Base-by-base conservation (phyloP, 73 alveolate species). In the Paramecium bursaria region DNA sequence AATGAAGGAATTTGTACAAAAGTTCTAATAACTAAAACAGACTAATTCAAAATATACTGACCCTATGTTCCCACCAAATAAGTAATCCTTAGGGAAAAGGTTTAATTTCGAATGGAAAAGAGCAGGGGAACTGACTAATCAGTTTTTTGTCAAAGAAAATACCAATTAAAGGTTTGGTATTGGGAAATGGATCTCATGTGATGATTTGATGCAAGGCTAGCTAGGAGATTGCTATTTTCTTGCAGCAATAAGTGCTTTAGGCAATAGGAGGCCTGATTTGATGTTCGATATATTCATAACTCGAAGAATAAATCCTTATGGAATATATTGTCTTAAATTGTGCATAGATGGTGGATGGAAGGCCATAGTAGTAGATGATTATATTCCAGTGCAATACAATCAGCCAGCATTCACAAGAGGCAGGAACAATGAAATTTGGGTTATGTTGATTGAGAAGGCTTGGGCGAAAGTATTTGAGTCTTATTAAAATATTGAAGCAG, bases 391-490 rank as follows among this genome's bases (percentile, higher is more conserved):
- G 22, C 90, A 90, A 60, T 77, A 90, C 27, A 75, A 85, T 26
- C 88, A 92, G 49, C 96, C 97, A 89, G 99, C 99, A 9, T 96
- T 96, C 89, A 90, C 97, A 27, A 91, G 95, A 50, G 90, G 96
- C 19, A 90, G 86, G 33, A 96, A 89, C 33, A 91, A 86, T 74
- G 99, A 96, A 82, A 85, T 96, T 23, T 96, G 98, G 99, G 98
- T 96, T 6, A 52, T 95, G 61, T 42, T 94, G 47, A 23, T 96
- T 21, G 99, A 94, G 75, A 96, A 96, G 51, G 98, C 99, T 0
- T 94, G 98, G 97, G 98, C 99, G 2, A 96, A 96, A 76, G 86
- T 92, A 1, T 91, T 88, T 88, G 99, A 98, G 19, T 85, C 93
- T 22, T 96, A 96, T 87, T 90, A 91, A 6, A 94, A 95, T 55